Evolutionary conservation across 495 filamentous ascomycete genomes (phyloP).

Genomic region (Choiromyces venosus): DNA sequence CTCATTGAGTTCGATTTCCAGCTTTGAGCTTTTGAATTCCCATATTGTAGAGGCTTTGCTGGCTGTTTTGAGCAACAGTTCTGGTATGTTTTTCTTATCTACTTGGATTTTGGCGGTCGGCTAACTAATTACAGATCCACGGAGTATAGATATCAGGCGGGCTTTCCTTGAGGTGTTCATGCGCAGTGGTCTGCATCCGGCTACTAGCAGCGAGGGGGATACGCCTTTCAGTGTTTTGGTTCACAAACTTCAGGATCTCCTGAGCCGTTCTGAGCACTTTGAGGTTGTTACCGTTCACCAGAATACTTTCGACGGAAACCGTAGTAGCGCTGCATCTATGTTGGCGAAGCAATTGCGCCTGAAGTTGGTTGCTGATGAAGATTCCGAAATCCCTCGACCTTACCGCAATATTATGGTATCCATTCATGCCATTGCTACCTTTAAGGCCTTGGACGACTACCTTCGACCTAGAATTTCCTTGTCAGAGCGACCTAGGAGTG

Average conservation of each 20-base stretch:
- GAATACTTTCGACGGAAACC: conserved; percentile 83
- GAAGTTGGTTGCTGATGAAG: conserved; percentile 82
- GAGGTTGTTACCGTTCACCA: conserved; percentile 94
- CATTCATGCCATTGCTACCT: conserved; percentile 96
- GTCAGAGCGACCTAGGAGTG: conserved; percentile 68
- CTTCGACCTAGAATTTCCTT: conserved; percentile 81
- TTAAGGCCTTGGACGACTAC: conserved; percentile 96
- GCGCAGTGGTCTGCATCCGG: conserved; percentile 41
- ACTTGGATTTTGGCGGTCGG: background rate
- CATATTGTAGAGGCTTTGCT: conserved; percentile 79
- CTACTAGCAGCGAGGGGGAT: conserved; percentile 41
- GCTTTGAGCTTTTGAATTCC: conserved; percentile 85
- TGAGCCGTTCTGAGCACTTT: conserved; percentile 95
- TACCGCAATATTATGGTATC: conserved; percentile 95
- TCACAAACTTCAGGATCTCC: conserved; percentile 88
- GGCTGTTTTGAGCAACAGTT: conserved; percentile 64
- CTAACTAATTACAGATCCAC: conserved; percentile 26
- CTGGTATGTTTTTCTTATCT: conserved; percentile 39
- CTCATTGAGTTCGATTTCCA: conserved; percentile 88
- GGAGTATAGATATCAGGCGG: conserved; percentile 53
- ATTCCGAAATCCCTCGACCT: conserved; percentile 73
- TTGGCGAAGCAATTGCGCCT: conserved; percentile 91
- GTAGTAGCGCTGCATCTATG: conserved; percentile 91
- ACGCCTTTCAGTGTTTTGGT: conserved; percentile 89
- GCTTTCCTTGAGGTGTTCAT: conserved; percentile 95